A percentile compares a stretch with the other conserved stretches of the same genome.
Evolutionary conservation across 1,284 basidiomycete genomes (phyloP).

Genomic region (Xerocomus minutiporus): DNA sequence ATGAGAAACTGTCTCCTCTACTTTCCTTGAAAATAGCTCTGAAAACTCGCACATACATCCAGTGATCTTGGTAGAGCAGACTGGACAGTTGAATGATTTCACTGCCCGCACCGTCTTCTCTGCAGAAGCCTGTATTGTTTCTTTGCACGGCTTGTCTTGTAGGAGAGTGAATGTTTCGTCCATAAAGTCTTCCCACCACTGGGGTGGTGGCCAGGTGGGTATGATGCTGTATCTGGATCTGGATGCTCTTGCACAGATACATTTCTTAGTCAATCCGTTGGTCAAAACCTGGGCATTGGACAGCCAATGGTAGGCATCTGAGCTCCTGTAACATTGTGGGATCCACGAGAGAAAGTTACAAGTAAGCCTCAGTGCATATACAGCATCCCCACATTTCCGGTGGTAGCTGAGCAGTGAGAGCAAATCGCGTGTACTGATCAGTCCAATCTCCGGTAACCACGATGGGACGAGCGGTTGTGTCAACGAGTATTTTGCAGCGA

Average conservation of each 20-base stretch:
- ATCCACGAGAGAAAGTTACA: background rate
- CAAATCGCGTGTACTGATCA: conserved; percentile 17
- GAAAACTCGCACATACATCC: conserved; percentile 5
- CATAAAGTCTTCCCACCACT: conserved; percentile 23
- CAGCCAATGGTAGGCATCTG: no score
- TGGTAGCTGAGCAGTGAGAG: conserved; percentile 16
- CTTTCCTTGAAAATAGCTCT: background rate
- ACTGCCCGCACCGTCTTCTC: conserved; percentile 7
- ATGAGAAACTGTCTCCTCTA: conserved; percentile 1
- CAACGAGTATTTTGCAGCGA: conserved; percentile 18
- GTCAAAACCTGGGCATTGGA: no score
- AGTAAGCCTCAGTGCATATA: conserved; percentile 3
- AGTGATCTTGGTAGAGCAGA: conserved; percentile 9
- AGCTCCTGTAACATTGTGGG: background rate
- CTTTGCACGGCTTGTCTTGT: conserved; percentile 12
- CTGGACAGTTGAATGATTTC: conserved; percentile 1
- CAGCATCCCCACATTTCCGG: conserved; percentile 7
- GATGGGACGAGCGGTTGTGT: conserved; percentile 11
- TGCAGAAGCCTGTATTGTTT: conserved; percentile 6
- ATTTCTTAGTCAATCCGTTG: no score
- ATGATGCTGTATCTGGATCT: background rate
- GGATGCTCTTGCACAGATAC: background rate
- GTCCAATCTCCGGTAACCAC: conserved; percentile 16
- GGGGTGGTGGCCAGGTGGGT: background rate
- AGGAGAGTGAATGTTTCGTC: conserved; percentile 1